Base-by-base conservation (phyloP, 495 filamentous ascomycete genomes). In the Aspergillus mulundensis region DNA sequence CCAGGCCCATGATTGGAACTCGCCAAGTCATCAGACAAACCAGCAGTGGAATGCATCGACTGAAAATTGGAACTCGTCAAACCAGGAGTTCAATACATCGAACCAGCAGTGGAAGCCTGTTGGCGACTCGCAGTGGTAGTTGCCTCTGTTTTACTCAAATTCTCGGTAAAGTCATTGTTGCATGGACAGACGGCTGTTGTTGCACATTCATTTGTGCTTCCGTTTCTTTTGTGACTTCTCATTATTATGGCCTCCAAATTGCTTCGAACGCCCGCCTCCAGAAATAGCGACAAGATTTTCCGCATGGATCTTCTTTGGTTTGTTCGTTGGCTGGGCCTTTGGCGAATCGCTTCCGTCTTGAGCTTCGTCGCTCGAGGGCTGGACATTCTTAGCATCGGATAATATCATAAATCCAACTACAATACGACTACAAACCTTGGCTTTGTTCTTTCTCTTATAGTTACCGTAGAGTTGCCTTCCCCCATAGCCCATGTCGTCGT, bases 161-260 rank as follows among this genome's bases (percentile, higher is more conserved):
- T 16, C 14, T 1, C 12, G n/a, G n/a, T 2, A 16, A 18, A 40
- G 1, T 18, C 14, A 18, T 1, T 18, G 45, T n/a, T 16, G 24
- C 5, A 28, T 32, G 15, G 24, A 47, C 16, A n/a, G n/a, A 47
- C 2, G 15, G n/a, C 3, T 47, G 19, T 19, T 25, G 21, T 14
- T 16, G 21, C 14, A 25, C 1, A 45, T 50, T 58, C 58, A 67
- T 59, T 63, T 61, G 28, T 64, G 56, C 63, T 74, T 73, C 50
- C 71, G 70, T 60, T 74, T 76, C 59, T 74, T 74, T 57, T 73
- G 68, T n/a, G 67, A 66, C 44, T 70, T 67, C 28, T 61, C 51
- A 21, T 61, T 66, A 19, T 59, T 52, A 28, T 28, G 4, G 16
- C 60, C 60, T n/a, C 48, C 55, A 38, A 25, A 14, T 1, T n/a